phyloP scores from a whole-genome alignment of 2,329 filamentous ascomycete species.

The Fusarium succisae region DNA sequence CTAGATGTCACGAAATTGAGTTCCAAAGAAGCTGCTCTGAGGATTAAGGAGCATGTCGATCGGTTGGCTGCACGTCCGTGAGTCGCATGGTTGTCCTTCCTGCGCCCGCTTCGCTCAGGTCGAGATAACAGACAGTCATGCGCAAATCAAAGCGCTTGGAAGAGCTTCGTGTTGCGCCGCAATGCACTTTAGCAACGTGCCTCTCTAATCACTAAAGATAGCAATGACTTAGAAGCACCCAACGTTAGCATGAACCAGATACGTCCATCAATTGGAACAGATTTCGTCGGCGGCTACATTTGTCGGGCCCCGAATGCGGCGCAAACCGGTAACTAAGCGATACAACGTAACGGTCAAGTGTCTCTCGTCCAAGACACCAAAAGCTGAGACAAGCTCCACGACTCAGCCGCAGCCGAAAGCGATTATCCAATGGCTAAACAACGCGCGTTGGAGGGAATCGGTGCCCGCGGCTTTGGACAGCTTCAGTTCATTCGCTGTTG shows the following conservation, averaged over 20 bases:
- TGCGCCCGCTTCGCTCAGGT: not conserved
- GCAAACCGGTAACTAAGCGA: not conserved
- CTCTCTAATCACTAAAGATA: not conserved
- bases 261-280: not conserved
- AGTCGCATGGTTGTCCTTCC: not conserved
- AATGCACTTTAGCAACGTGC: no score
- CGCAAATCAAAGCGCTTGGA: not conserved
- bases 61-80: not conserved
- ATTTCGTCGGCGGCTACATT: not conserved
- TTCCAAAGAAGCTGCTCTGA: not conserved
- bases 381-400: not conserved
- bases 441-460: not conserved
- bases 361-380: not conserved
- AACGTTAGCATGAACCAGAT: no score
- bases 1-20: not conserved
- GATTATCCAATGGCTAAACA: not conserved
- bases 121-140: not conserved
- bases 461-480: not conserved
- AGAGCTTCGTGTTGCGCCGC: not conserved
- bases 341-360: not conserved
- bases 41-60: not conserved
- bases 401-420: not conserved
- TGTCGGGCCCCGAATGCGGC: not conserved
- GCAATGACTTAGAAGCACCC: not conserved
- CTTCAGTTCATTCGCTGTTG: not conserved